Evolutionary conservation across 352 stramenopile species (phyloP).

Genomic region (Phytophthora cajani): DNA sequence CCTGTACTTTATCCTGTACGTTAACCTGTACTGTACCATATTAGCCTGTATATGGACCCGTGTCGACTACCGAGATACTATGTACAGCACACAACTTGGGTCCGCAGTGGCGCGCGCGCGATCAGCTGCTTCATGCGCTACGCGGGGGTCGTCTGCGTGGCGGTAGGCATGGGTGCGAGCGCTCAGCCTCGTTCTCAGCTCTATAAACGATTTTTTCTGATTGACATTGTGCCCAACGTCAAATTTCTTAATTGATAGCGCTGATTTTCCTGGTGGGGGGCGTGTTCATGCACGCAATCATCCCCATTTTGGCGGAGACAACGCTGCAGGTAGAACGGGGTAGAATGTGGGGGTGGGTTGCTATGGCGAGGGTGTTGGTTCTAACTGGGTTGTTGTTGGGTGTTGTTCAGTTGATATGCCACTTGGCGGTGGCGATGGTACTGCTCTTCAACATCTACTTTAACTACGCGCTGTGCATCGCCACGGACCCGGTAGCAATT

Average conservation of each 20-base stretch:
- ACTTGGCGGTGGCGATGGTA: conserved; percentile 38
- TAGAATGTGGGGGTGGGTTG: not conserved
- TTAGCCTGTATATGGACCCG: not conserved
- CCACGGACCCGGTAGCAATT: conserved; percentile 54
- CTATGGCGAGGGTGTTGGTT: not conserved
- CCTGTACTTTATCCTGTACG: too few species aligned
- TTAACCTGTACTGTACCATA: not conserved
- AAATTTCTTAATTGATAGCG: conserved; percentile 13
- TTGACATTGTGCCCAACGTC: not conserved
- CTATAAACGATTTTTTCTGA: not conserved
- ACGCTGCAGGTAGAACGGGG: conserved; percentile 38
- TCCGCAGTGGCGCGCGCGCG: conserved; percentile 47
- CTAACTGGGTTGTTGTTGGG: not conserved
- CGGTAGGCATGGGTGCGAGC: conserved; percentile 50
- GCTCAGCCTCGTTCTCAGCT: not conserved
- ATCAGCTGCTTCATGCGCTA: conserved; percentile 58
- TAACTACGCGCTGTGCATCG: conserved; percentile 76
- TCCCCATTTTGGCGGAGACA: conserved; percentile 55
- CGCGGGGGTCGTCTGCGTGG: conserved; percentile 49
- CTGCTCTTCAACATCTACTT: conserved; percentile 77
- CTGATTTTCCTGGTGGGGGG: conserved; percentile 53
- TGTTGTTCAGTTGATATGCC: conserved; percentile 35
- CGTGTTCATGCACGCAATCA: conserved; percentile 58
- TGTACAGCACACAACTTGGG: conserved; percentile 9
- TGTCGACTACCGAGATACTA: conserved; percentile 13